These are phyloP conservation scores for Citrus unshiu DNA, from an alignment of 345 rosid genomes.

Conservation along the genomic window DNA sequence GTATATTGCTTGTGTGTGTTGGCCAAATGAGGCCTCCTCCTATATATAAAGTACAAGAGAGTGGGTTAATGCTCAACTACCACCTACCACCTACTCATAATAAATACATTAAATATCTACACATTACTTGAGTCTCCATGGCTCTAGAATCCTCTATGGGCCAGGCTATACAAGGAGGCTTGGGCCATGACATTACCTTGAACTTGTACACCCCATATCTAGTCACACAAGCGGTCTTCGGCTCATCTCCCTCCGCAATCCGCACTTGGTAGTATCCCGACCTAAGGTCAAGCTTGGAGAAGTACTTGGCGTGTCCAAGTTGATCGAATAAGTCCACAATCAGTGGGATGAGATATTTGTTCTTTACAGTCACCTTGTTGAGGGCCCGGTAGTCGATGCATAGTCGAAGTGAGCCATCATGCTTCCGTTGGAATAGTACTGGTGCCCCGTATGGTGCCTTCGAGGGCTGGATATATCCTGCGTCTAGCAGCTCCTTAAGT, in stretches of 20 bases:
- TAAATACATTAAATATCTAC: no score
- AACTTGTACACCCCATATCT: background rate
- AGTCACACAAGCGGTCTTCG: background rate
- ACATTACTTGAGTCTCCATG: no score
- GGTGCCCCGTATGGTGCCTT: background rate
- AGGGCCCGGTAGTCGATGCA: background rate
- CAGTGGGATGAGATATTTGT: background rate
- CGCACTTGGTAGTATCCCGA: background rate
- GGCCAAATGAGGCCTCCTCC: no score
- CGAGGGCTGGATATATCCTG: rapidly evolving
- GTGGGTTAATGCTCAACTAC: no score
- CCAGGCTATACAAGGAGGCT: no score
- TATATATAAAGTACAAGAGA: no score
- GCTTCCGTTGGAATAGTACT: rapidly evolving
- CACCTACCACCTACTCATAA: no score
- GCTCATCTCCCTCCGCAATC: background rate
- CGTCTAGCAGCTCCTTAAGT: background rate
- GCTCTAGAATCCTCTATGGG: no score
- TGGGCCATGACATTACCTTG: background rate
- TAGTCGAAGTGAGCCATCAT: background rate
- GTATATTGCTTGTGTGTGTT: no score
- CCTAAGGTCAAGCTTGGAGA: background rate
- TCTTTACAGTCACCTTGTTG: background rate
- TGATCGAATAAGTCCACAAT: background rate
- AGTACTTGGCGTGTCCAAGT: background rate